phyloP scores from a whole-genome alignment of 192 early-diverging fungal genomes.

The Thoreauomyces humboldtii region DNA sequence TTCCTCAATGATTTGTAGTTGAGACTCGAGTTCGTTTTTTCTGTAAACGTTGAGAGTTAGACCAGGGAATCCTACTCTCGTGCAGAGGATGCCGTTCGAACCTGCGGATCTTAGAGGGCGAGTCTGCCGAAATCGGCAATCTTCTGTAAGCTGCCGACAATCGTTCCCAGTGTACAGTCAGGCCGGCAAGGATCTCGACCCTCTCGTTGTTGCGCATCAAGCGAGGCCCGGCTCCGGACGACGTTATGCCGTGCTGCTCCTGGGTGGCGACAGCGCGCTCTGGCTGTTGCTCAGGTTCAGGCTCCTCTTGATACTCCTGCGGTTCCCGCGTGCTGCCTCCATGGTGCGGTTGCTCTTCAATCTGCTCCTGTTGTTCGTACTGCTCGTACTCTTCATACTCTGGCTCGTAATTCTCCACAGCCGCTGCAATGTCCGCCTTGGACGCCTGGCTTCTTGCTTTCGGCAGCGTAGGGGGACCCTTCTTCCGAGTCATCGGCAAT shows the following conservation, averaged over 20 bases:
- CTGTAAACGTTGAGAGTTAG: neutral
- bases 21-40: slow-evolving; percentile 1
- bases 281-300: too few species aligned
- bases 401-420: too few species aligned
- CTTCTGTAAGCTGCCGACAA: slow-evolving; percentile 5
- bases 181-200: neutral
- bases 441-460: too few species aligned
- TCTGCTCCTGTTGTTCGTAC: neutral
- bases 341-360: neutral
- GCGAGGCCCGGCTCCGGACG: neutral
- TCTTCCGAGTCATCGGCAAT: too few species aligned
- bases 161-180: slow-evolving; percentile 8
- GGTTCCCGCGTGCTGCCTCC: neutral
- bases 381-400: neutral
- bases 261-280: neutral
- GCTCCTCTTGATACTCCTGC: too few species aligned
- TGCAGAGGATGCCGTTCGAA: neutral
- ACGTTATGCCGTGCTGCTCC: neutral
- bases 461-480: too few species aligned
- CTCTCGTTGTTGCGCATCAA: neutral
- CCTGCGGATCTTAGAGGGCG: slow-evolving; percentile 4
- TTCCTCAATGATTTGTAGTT: slow-evolving; percentile 5
- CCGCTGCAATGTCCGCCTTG: too few species aligned
- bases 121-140: slow-evolving; percentile 5
- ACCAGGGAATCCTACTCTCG: neutral